A percentile compares a stretch with the other conserved stretches of the same genome.
Conservation (phyloP, 495 filamentous ascomycete species). For the Penicilliopsis zonata region DNA sequence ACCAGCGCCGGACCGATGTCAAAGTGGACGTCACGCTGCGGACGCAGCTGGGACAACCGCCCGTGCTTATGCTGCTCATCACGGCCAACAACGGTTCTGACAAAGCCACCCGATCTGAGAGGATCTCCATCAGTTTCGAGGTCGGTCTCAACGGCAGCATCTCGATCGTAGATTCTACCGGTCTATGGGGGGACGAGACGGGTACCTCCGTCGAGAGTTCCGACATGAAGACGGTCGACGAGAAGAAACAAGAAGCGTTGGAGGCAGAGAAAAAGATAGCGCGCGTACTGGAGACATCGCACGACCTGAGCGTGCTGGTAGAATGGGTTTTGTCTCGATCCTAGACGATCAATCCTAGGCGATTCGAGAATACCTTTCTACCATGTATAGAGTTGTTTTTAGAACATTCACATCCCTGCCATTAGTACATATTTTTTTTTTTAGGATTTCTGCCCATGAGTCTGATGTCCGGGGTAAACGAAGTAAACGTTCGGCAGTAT, state of each 20-base stretch:
- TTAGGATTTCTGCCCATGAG: no score
- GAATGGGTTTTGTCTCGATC: slow-evolving; percentile 40
- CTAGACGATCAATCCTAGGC: slow-evolving; percentile 11
- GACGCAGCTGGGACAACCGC: slow-evolving; percentile 31
- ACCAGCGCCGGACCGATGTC: slow-evolving; percentile 21
- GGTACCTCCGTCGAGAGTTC: slow-evolving; percentile 8
- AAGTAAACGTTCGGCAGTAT: no score
- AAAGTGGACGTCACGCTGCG: slow-evolving; percentile 34
- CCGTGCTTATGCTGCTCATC: slow-evolving; percentile 31
- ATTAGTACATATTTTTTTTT: no score
- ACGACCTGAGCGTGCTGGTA: slow-evolving; percentile 46
- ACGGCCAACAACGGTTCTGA: slow-evolving; percentile 8
- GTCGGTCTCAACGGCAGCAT: slow-evolving; percentile 52
- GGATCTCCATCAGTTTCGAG: slow-evolving; percentile 37
- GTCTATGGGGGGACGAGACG: slow-evolving; percentile 13
- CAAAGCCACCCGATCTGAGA: neutral
- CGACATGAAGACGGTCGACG: slow-evolving; percentile 4
- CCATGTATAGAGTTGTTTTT: no score
- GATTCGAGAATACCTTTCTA: no score
- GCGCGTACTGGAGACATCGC: slow-evolving; percentile 29
- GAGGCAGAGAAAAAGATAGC: slow-evolving; percentile 27
- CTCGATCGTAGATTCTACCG: slow-evolving; percentile 25
- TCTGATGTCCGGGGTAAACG: no score
- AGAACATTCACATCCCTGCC: no score
- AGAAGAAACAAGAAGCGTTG: slow-evolving; percentile 14